Conservation (phyloP, 495 filamentous ascomycete species). For the Hypoxylon fuscum region DNA sequence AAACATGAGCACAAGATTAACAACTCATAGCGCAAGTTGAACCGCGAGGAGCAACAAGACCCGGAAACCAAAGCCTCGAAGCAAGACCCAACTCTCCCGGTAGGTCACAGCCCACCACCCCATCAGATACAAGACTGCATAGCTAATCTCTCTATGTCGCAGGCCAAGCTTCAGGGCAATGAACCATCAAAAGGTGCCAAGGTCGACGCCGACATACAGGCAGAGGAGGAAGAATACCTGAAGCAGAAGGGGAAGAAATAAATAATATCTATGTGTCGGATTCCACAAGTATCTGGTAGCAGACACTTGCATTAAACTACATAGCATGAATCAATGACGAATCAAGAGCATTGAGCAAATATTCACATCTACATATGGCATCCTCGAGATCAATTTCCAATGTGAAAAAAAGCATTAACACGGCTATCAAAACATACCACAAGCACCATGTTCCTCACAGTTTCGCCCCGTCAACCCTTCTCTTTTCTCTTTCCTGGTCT, state of each 20-base stretch:
- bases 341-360: neutral
- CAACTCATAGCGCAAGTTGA: slow-evolving; percentile 49
- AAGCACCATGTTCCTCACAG: slow-evolving; percentile 38
- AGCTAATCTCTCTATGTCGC: slow-evolving; percentile 5
- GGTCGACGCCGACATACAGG: slow-evolving; percentile 69
- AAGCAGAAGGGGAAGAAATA: slow-evolving; percentile 61
- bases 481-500: slow-evolving; percentile 78
- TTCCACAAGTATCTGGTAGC: neutral
- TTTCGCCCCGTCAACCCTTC: slow-evolving; percentile 67
- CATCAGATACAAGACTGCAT: neutral
- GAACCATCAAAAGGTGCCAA: slow-evolving; percentile 71
- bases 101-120: slow-evolving; percentile 51
- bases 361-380: neutral
- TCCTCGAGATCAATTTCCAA: neutral
- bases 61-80: slow-evolving; percentile 66
- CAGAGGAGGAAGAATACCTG: slow-evolving; percentile 70
- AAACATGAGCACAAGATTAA: slow-evolving; percentile 19
- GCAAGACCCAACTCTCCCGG: slow-evolving; percentile 73
- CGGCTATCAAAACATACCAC: neutral
- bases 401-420: too few relatives aligned
- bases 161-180: slow-evolving; percentile 73
- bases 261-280: neutral
- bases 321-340: slow-evolving; percentile 2
- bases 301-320: neutral
- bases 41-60: slow-evolving; percentile 50